A percentile compares a stretch with the other conserved stretches of the same genome.
These are phyloP conservation scores for Claviceps quebecensis DNA, from an alignment of 2,329 filamentous ascomycete species.

Conservation along the genomic window DNA sequence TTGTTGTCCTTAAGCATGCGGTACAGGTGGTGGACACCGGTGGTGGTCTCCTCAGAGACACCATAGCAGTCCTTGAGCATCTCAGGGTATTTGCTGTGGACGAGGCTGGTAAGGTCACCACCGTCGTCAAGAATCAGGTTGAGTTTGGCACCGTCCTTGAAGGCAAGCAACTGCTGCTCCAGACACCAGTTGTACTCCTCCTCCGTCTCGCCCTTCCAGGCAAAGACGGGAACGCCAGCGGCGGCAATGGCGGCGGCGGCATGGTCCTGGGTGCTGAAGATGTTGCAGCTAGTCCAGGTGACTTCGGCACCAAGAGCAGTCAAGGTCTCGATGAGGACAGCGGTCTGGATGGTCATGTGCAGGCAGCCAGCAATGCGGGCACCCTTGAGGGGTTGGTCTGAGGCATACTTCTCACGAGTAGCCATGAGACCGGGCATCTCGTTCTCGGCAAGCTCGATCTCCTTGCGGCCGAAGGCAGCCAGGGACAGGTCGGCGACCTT, in stretches of 20 bases:
- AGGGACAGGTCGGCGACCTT: constrained; percentile 98
- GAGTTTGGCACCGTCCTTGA: constrained; percentile 92
- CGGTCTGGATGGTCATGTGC: constrained; percentile 99
- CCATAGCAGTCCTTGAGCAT: constrained; percentile 97
- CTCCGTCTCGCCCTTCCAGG: constrained; percentile 84
- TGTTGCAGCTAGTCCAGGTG: constrained; percentile 99
- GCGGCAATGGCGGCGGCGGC: constrained; percentile 95
- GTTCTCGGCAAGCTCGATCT: constrained; percentile 95
- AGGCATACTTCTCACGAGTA: constrained; percentile 80
- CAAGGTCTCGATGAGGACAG: constrained; percentile 97
- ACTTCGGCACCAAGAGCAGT: constrained; percentile 90
- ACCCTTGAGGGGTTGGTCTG: constrained; percentile 85
- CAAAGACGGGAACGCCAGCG: constrained; percentile 72
- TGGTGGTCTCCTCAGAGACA: constrained; percentile 99
- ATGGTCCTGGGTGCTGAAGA: constrained; percentile 98
- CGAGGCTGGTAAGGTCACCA: constrained; percentile 88
- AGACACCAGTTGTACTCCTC: constrained; percentile 99
- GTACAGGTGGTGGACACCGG: constrained; percentile 98
- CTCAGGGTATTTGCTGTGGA: constrained; percentile 97
- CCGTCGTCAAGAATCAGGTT: constrained; percentile 99
- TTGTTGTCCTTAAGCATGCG: constrained; percentile 84
- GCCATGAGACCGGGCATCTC: constrained; percentile 98
- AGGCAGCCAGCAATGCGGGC: constrained; percentile 95
- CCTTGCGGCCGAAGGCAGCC: constrained; percentile 95
- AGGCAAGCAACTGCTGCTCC: constrained; percentile 92